Conservation (phyloP, 441 rosid species). For the Arabidopsis hybrid region DNA sequence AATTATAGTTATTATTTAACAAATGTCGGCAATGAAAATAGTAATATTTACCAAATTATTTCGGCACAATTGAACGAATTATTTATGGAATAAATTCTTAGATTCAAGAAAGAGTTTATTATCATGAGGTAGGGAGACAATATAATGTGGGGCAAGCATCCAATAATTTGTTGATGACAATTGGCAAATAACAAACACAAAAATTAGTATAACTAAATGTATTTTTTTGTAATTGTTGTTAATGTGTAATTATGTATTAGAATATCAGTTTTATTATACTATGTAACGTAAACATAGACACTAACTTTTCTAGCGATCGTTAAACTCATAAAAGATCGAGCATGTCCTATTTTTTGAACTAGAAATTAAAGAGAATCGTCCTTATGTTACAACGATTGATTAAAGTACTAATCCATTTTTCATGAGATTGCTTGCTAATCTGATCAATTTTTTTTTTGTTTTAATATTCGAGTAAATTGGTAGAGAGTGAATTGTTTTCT, state of each 20-base stretch:
- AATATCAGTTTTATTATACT: neutral
- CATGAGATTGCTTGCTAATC: neutral
- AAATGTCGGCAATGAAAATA: conserved; percentile 40
- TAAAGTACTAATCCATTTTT: no score
- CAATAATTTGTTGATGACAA: conserved; percentile 10
- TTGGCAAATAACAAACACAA: conserved; percentile 5
- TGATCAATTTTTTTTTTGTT: neutral
- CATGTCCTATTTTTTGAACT: neutral
- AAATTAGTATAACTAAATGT: neutral
- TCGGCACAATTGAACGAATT: conserved; percentile 6
- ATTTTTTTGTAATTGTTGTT: neutral
- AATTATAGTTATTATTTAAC: neutral
- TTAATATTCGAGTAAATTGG: neutral
- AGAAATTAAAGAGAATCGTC: neutral
- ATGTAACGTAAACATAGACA: neutral
- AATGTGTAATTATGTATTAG: neutral
- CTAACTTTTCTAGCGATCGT: neutral
- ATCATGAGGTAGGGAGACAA: neutral
- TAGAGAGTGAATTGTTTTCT: conserved; percentile 10
- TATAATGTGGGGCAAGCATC: neutral
- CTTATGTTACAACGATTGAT: neutral
- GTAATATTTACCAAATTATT: conserved; percentile 23
- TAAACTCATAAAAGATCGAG: neutral
- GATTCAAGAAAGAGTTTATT: conserved; percentile 16
- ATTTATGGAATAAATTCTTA: conserved; percentile 28